These are phyloP conservation scores for Entomortierella lignicola DNA, from an alignment of 192 early-diverging fungal species.

Conservation along the genomic window DNA sequence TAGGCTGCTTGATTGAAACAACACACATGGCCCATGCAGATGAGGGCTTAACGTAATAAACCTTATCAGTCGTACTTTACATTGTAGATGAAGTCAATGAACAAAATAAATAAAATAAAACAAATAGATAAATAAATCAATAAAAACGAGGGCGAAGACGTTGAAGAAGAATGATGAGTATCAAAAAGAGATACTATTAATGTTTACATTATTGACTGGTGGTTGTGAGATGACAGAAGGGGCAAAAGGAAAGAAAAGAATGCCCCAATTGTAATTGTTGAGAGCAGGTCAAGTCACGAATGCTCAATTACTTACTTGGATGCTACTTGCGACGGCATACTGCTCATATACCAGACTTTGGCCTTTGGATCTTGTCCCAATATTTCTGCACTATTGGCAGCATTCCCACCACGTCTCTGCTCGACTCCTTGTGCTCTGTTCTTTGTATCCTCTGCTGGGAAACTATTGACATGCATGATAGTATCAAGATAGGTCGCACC, in stretches of 20 bases:
- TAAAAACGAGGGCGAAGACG: no score
- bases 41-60: neutral
- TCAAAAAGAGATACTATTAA: no score
- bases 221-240: neutral
- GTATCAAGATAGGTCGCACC: slow-evolving; percentile 73
- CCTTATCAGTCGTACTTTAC: neutral
- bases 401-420: slow-evolving; percentile 74
- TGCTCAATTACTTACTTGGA: slow-evolving; percentile 53
- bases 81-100: neutral
- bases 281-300: neutral
- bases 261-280: neutral
- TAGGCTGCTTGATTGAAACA: no score
- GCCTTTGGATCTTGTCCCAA: slow-evolving; percentile 61
- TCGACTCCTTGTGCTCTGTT: slow-evolving; percentile 66
- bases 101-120: neutral
- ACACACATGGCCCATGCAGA: slow-evolving; percentile 9
- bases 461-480: slow-evolving; percentile 69
- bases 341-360: slow-evolving; percentile 62
- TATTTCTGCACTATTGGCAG: slow-evolving; percentile 67
- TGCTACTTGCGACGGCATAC: slow-evolving; percentile 57
- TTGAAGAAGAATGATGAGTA: no score
- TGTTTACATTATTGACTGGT: neutral
- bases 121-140: no score
- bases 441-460: slow-evolving; percentile 72
- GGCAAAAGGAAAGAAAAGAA: neutral